Base-by-base conservation (phyloP, 768 basidiomycete genomes). In the Suillus subluteus region DNA sequence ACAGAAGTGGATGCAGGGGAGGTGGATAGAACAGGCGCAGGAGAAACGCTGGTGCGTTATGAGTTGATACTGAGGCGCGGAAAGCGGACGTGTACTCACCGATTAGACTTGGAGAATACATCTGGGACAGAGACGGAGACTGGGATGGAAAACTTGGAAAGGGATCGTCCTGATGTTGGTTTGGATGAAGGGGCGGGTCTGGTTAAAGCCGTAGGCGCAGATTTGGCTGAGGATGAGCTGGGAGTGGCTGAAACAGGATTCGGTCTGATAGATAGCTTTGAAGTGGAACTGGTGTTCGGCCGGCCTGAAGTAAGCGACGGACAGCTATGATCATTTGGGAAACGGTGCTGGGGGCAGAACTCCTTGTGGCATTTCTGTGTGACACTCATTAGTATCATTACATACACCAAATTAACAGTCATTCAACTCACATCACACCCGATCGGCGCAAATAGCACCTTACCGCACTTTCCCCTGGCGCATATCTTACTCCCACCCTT, bases 271-370 rank as follows among this genome's bases (percentile, higher is more conserved):
- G 16, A 30, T 41, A 6, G 58, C 40, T 41, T 59, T 18, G 23
- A 41, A 4, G 23, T 41, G 16, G 58, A 38, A 38, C 37, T 23
- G 37, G 37, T 23, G 37, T 38, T 58, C 23, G 56, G 56, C 56
- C 56, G 37, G n/a, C 38, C 37, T n/a, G 75, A 63, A 4, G 65
- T 0, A 61, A 70, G 66, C 38, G 74, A 72, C 32, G 76, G 35
- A 71, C 93, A 94, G 62, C 66, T 81, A 68, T 96, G 94, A 69
- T 91, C 89, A 50, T 81, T 80, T 11, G 92, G 89, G 76, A 93
- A 93, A 54, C 94, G 91, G 73, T 96, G 94, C 35, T 86, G 79
- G 0, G 91, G 84, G 73, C 94, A 96, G 73, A 88, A 95, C 68
- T 90, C 88, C 67, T 86, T 79, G 54, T 77, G 82, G 76, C 94